Conservation (phyloP, 768 basidiomycete species). For the Suillus subalutaceus region DNA sequence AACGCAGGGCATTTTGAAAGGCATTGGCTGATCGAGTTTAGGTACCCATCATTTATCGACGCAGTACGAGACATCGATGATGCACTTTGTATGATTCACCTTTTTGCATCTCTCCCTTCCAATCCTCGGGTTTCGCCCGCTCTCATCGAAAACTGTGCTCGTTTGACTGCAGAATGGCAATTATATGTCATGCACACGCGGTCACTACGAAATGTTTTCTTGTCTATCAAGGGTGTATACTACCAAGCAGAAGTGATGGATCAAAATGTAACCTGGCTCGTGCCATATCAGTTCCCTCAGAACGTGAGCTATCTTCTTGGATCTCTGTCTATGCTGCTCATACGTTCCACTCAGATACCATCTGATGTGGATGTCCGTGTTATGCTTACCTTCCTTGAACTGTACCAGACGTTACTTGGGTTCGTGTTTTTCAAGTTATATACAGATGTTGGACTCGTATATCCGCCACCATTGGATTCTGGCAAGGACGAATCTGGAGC, state of each 20-base stretch:
- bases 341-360: slow-evolving; percentile 65
- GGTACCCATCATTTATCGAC: slow-evolving; percentile 97
- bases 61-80: slow-evolving; percentile 97
- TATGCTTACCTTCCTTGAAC: slow-evolving; percentile 96
- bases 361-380: slow-evolving; percentile 96
- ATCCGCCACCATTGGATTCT: slow-evolving; percentile 90
- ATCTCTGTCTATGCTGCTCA: slow-evolving; percentile 12
- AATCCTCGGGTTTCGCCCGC: slow-evolving; percentile 78
- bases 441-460: slow-evolving; percentile 88
- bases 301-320: slow-evolving; percentile 52
- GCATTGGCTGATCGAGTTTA: slow-evolving; percentile 34
- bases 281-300: slow-evolving; percentile 97
- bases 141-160: slow-evolving; percentile 87
- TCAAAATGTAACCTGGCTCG: slow-evolving; percentile 92
- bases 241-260: slow-evolving; percentile 96
- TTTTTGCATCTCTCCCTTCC: slow-evolving; percentile 93
- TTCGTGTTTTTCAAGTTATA: slow-evolving; percentile 99
- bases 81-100: slow-evolving; percentile 90
- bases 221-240: slow-evolving; percentile 98
- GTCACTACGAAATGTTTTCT: slow-evolving; percentile 85
- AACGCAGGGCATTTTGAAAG: background rate
- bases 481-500: slow-evolving; percentile 84
- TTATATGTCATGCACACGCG: slow-evolving; percentile 89
- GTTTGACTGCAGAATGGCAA: slow-evolving; percentile 95
- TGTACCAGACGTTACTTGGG: slow-evolving; percentile 94